Evolutionary conservation across 306 rosid genomes (phyloP), one percentile per base, ranked within the genome.

Genomic region (Mimosa bimucronata): DNA sequence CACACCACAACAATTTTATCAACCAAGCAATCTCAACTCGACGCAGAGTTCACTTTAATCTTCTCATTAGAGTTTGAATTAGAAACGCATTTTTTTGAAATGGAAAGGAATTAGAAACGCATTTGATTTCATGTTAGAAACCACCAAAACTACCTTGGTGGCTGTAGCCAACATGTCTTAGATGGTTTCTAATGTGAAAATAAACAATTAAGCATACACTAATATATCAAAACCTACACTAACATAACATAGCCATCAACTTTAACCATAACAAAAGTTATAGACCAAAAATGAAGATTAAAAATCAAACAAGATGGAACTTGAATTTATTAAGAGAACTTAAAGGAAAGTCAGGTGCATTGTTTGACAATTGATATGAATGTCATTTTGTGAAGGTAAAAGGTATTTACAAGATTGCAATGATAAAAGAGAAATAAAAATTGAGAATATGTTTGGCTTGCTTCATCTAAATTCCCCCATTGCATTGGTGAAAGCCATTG

Each of bases 401-500:
- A 79, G 87, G 89, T 81, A 94, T 92, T 89, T 94, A 94, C 97
- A 91, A 71, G 87, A 82, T 88, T 67, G 90, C 88, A 89, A 90
- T 86, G 82, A 85, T 81, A 82, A 88, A 84, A 57, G 76, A 85
- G 57, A 73, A 77, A 74, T 68, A 68, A 68, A 23, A 69, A 41
- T 41, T 78, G 60, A 73, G 79, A 88, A 83, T 79, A 87, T 71
- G 85, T 77, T 45, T 77, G 77, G 68, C 70, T 4, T 9, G 2
- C 48, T 68, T 68, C 50, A 81, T 76, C 82, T 88, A 91, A 77
- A 92, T 83, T 88, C 88, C 85, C 10, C 98, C 97, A 81, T 96
- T 93, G 91, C 97, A 91, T 80, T 85, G 74, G 79, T 89, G 94
- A 86, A 90, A 18, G 77, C 98, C 98, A 82, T 96, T 93, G 92